Percentiles rank a stretch among this genome's conserved stretches.
Evolutionary conservation across 2,329 filamentous ascomycete genomes (phyloP).

Genomic region (Aspergillus fumigatus): DNA sequence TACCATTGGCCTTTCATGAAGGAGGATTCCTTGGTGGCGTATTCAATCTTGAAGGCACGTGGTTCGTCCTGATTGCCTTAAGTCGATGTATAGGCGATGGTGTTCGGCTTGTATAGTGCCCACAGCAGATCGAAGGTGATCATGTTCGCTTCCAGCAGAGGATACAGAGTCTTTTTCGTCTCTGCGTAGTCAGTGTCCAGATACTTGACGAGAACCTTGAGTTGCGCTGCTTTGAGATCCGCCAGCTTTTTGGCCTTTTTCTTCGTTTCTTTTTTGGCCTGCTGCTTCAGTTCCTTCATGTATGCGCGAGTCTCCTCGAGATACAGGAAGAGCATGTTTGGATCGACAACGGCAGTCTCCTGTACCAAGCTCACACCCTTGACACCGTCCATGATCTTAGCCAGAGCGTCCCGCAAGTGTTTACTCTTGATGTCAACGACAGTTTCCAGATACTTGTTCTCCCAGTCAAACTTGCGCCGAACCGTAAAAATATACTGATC

Average conservation of each 20-base stretch:
- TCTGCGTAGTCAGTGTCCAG: slow-evolving; percentile 77
- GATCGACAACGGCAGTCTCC: slow-evolving; percentile 68
- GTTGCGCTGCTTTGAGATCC: slow-evolving; percentile 38
- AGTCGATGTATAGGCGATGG: slow-evolving; percentile 70
- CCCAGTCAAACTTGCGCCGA: slow-evolving; percentile 75
- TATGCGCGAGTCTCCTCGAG: slow-evolving; percentile 68
- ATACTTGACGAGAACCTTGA: slow-evolving; percentile 70
- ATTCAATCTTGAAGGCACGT: slow-evolving; percentile 75
- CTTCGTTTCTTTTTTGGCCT: slow-evolving; percentile 55
- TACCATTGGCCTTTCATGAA: slow-evolving; percentile 73
- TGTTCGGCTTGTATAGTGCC: slow-evolving; percentile 85
- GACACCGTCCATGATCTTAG: slow-evolving; percentile 68
- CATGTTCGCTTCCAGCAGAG: slow-evolving; percentile 72
- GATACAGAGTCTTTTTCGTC: slow-evolving; percentile 73
- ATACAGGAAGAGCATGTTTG: slow-evolving; percentile 70
- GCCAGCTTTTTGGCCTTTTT: slow-evolving; percentile 37
- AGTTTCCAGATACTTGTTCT: slow-evolving; percentile 72
- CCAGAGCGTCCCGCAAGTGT: slow-evolving; percentile 64
- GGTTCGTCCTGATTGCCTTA: slow-evolving; percentile 74
- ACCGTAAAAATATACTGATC: slow-evolving; percentile 81
- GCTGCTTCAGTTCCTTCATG: slow-evolving; percentile 61
- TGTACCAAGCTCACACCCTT: slow-evolving; percentile 77
- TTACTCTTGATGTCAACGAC: slow-evolving; percentile 84
- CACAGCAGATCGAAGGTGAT: slow-evolving; percentile 87
- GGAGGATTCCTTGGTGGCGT: slow-evolving; percentile 63